phyloP scores from a whole-genome alignment of 257 asterid species.

The Schizonepeta tenuifolia region DNA sequence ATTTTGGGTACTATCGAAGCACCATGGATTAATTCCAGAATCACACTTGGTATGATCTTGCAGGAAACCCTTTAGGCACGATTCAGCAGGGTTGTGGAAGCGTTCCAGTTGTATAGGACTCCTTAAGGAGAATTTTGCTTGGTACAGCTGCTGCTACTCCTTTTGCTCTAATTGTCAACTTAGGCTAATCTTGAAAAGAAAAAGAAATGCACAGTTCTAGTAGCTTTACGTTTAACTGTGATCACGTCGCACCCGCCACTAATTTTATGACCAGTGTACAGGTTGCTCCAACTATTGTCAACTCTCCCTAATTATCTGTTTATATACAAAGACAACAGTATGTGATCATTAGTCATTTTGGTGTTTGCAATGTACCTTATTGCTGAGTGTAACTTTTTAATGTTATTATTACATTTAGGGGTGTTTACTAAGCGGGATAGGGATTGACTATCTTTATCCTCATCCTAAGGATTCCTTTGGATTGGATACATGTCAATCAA shows the following conservation, averaged over 20 bases:
- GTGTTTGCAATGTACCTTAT: neutral
- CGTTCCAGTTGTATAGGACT: slow-evolving; percentile 52
- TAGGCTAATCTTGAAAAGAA: slow-evolving; percentile 35
- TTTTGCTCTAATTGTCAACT: slow-evolving; percentile 36
- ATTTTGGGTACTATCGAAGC: neutral
- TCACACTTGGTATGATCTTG: slow-evolving; percentile 29
- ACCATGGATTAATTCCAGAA: neutral
- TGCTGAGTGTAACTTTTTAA: neutral
- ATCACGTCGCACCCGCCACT: slow-evolving; percentile 27
- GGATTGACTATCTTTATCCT: no score
- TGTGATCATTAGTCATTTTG: neutral
- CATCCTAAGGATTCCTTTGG: no score
- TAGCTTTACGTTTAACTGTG: slow-evolving; percentile 21
- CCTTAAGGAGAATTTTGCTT: slow-evolving; percentile 38
- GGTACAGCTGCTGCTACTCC: slow-evolving; percentile 34
- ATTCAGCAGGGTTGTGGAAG: slow-evolving; percentile 49
- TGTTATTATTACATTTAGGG: neutral
- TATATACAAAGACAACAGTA: slow-evolving; percentile 17
- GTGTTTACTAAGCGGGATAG: no score
- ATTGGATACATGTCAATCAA: no score
- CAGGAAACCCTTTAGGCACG: slow-evolving; percentile 43
- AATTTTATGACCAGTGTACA: slow-evolving; percentile 33
- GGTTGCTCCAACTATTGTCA: slow-evolving; percentile 24
- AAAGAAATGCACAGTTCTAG: slow-evolving; percentile 28
- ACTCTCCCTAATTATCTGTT: slow-evolving; percentile 22